Evolutionary conservation across 208 protist genomes (phyloP).

Genomic region (Trypanosomatidae sp.): DNA sequence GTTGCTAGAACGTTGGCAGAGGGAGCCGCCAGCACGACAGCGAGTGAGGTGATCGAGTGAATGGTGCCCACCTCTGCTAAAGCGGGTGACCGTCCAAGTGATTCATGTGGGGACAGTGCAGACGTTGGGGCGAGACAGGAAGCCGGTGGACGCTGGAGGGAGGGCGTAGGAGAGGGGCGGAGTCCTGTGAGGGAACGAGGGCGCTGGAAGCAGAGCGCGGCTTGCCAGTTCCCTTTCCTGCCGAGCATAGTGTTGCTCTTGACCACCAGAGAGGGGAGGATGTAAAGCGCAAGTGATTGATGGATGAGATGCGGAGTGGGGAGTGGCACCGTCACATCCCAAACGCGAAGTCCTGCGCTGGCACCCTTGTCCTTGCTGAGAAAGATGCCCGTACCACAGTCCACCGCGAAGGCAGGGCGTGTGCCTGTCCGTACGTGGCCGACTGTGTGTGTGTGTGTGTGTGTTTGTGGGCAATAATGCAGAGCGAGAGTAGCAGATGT

Average conservation of each 20-base stretch:
- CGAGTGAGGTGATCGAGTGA: not conserved
- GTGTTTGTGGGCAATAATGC: no score
- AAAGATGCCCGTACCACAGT: not conserved
- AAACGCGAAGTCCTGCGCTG: not conserved
- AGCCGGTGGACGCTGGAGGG: not conserved
- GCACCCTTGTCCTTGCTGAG: not conserved
- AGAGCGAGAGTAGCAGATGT: not conserved
- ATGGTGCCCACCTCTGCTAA: not conserved
- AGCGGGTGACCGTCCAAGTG: not conserved
- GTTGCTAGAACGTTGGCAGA: conserved; percentile 3
- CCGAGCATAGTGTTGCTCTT: not conserved
- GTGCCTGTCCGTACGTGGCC: not conserved
- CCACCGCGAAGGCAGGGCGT: not conserved
- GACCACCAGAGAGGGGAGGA: no score
- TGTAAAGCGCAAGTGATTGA: not conserved
- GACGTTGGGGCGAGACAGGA: not conserved
- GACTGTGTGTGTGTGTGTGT: not conserved
- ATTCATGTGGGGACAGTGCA: not conserved
- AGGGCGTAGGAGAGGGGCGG: not conserved
- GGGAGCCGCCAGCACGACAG: not conserved
- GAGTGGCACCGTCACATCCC: not conserved
- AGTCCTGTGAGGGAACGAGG: not conserved
- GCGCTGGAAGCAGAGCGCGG: not conserved
- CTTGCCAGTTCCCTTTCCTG: conserved; percentile 1
- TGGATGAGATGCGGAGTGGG: not conserved